These are phyloP conservation scores for Mycena filopes DNA, from an alignment of 768 basidiomycete species.

Conservation along the genomic window DNA sequence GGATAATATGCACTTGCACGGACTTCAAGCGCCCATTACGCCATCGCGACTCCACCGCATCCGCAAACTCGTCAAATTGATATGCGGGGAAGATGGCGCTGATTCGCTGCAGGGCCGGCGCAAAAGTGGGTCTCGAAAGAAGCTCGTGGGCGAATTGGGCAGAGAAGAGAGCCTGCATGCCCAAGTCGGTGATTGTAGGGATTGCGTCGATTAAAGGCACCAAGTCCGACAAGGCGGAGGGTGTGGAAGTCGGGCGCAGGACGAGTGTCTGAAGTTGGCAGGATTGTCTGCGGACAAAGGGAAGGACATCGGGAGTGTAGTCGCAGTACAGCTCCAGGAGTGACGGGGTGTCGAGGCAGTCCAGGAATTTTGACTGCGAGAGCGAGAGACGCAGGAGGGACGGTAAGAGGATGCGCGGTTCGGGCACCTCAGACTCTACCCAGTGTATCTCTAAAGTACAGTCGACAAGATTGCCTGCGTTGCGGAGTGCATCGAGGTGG, in stretches of 20 bases:
- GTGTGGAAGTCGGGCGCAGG: neutral
- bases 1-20: too few relatives aligned
- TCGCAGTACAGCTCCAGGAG: slow-evolving; percentile 8
- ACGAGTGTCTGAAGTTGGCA: slow-evolving; percentile 2
- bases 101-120: slow-evolving; percentile 3
- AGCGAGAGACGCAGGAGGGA: slow-evolving; percentile 12
- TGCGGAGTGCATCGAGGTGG: neutral
- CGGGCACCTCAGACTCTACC: too few relatives aligned
- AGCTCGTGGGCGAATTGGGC: neutral
- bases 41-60: neutral
- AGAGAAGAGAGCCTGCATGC: neutral
- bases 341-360: slow-evolving; percentile 1
- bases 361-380: neutral
- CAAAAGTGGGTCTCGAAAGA: neutral
- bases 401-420: neutral
- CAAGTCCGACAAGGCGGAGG: neutral
- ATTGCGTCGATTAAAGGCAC: neutral
- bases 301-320: neutral
- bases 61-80: neutral
- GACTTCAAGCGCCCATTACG: neutral
- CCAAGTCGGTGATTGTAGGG: neutral
- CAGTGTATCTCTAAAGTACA: neutral
- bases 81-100: neutral
- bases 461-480: neutral
- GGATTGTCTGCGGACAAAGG: neutral